phyloP scores from a whole-genome alignment of 495 filamentous ascomycete species.

The Parmelia sp. region DNA sequence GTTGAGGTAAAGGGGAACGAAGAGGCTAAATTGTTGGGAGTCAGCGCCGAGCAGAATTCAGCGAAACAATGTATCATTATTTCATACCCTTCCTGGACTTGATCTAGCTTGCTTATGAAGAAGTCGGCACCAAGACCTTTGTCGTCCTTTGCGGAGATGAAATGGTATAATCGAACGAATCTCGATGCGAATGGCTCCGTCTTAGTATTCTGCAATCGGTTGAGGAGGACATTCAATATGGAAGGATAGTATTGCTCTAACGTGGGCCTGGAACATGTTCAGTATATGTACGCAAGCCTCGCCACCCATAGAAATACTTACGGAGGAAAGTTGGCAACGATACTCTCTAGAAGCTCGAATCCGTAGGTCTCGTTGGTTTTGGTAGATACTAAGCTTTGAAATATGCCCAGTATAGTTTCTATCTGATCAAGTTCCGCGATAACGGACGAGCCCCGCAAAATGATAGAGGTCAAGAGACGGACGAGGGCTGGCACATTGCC shows the following conservation, averaged over 20 bases:
- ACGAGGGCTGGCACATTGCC: slow-evolving; percentile 91
- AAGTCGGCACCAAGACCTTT: slow-evolving; percentile 84
- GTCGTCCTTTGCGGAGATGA: slow-evolving; percentile 67
- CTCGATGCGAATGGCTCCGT: slow-evolving; percentile 75
- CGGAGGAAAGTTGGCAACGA: slow-evolving; percentile 64
- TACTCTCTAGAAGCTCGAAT: slow-evolving; percentile 82
- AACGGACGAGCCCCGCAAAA: slow-evolving; percentile 63
- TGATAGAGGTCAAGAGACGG: slow-evolving; percentile 74
- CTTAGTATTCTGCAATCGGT: slow-evolving; percentile 65
- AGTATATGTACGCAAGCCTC: slow-evolving; percentile 22
- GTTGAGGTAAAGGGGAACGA: slow-evolving; percentile 72
- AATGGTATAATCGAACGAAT: slow-evolving; percentile 88
- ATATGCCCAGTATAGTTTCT: slow-evolving; percentile 78
- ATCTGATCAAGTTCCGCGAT: slow-evolving; percentile 72
- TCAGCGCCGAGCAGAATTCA: slow-evolving; percentile 26
- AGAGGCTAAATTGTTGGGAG: slow-evolving; percentile 49
- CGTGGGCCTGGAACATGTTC: slow-evolving; percentile 41
- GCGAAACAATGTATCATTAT: neutral
- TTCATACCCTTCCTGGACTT: slow-evolving; percentile 63
- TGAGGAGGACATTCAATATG: slow-evolving; percentile 77
- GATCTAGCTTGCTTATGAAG: slow-evolving; percentile 72
- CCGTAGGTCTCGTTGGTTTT: slow-evolving; percentile 73
- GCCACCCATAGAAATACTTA: slow-evolving; percentile 36
- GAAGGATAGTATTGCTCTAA: slow-evolving; percentile 71
- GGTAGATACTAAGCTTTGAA: slow-evolving; percentile 73